Evolutionary conservation across 306 rosid species (phyloP).

Genomic region (Castanea sativa): DNA sequence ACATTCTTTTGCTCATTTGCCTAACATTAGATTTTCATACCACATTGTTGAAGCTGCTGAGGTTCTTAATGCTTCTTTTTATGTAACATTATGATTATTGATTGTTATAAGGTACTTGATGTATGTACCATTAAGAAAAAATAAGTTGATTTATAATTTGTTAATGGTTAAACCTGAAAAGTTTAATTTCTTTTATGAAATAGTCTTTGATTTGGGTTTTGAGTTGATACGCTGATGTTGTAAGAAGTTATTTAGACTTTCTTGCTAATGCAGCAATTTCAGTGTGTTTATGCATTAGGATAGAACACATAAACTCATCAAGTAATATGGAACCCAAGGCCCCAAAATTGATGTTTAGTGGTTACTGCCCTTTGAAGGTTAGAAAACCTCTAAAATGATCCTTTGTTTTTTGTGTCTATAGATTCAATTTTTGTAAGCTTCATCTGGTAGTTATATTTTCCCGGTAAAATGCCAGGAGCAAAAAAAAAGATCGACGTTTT

Average conservation of each 20-base stretch:
- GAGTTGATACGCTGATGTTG: background rate
- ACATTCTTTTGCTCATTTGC: constrained; percentile 19
- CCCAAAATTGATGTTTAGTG: background rate
- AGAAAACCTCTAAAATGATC: background rate
- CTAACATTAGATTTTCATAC: background rate
- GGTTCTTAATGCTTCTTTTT: background rate
- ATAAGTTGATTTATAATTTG: background rate
- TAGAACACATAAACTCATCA: background rate
- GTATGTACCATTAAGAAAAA: constrained; percentile 6
- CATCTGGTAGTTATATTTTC: too few species aligned
- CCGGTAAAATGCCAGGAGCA: too few species aligned
- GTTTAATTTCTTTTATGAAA: background rate
- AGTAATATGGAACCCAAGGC: background rate
- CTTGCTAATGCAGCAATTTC: background rate
- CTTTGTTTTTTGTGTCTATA: too few species aligned
- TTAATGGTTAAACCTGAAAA: background rate
- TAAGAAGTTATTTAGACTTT: background rate
- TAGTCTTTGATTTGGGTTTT: background rate
- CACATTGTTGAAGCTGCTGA: constrained; percentile 4
- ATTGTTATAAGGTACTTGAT: background rate
- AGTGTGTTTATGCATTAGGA: background rate
- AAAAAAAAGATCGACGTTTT: too few species aligned
- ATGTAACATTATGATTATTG: background rate
- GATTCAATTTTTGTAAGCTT: too few species aligned
- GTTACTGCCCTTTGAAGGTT: too few species aligned